Conservation (phyloP, 768 basidiomycete genomes). For the Chlorophyllum brunneum region DNA sequence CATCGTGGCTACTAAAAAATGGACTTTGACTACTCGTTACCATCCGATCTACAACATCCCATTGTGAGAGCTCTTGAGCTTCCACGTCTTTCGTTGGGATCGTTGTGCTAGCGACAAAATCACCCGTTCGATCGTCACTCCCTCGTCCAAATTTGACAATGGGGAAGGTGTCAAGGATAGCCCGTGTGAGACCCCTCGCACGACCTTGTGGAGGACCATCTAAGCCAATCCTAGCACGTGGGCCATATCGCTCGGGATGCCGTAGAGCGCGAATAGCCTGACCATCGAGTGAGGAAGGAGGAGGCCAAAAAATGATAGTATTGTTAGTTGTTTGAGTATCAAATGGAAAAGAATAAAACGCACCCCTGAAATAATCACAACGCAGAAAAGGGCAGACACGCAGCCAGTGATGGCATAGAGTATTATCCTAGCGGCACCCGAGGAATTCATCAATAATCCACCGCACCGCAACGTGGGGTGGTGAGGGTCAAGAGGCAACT, state of each 20-base stretch:
- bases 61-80: constrained; percentile 20
- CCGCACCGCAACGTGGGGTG: no score
- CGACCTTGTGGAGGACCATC: constrained; percentile 53
- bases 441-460: not conserved
- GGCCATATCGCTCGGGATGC: constrained; percentile 91
- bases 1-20: not conserved
- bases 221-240: constrained; percentile 43
- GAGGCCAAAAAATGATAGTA: no score
- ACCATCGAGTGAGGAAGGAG: not conserved
- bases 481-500: no score
- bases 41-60: constrained; percentile 15
- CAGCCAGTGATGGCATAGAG: constrained; percentile 87
- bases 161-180: constrained; percentile 95
- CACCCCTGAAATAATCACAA: constrained; percentile 84
- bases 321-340: not conserved
- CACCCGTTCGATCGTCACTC: not conserved
- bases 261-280: constrained; percentile 79
- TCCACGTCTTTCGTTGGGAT: constrained; percentile 24
- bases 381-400: constrained; percentile 78
- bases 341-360: constrained; percentile 20
- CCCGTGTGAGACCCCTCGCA: constrained; percentile 82
- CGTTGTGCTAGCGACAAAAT: not conserved
- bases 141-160: constrained; percentile 74
- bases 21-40: not conserved
- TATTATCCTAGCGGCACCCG: constrained; percentile 53